Conservation (phyloP, 495 filamentous ascomycete species). For the Talaromyces adpressus region DNA sequence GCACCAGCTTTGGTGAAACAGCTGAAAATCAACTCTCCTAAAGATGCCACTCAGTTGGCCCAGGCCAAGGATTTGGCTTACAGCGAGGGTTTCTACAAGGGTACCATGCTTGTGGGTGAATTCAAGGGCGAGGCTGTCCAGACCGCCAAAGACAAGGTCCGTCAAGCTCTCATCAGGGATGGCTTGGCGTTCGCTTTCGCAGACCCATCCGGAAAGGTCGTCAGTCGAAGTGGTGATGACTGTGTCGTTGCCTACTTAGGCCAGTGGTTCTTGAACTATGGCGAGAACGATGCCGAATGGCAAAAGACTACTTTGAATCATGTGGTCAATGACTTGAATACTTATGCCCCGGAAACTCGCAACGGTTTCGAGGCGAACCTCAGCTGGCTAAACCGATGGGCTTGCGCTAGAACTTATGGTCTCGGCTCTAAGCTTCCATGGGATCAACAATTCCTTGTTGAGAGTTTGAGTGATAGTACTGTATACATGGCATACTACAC, state of each 20-base stretch:
- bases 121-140: constrained; percentile 84
- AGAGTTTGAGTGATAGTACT: constrained; percentile 82
- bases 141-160: constrained; percentile 78
- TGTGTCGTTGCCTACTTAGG: constrained; percentile 90
- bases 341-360: constrained; percentile 71
- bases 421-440: constrained; percentile 94
- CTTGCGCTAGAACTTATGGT: constrained; percentile 85
- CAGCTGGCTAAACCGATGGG: constrained; percentile 92
- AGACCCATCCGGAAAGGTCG: constrained; percentile 84
- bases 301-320: constrained; percentile 62
- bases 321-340: constrained; percentile 70
- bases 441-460: constrained; percentile 87
- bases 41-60: constrained; percentile 80
- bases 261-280: constrained; percentile 97
- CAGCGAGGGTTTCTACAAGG: constrained; percentile 97
- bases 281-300: constrained; percentile 75
- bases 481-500: constrained; percentile 98
- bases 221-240: constrained; percentile 78
- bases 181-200: constrained; percentile 86
- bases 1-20: constrained; percentile 81
- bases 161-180: constrained; percentile 66
- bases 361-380: constrained; percentile 78
- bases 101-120: constrained; percentile 81
- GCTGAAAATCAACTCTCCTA: constrained; percentile 93
- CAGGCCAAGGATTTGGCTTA: constrained; percentile 96